A percentile compares a stretch with the other conserved stretches of the same genome.
These are phyloP conservation scores for Teunomyces funiuensis DNA, from an alignment of 805 yeast species.

Conservation along the genomic window DNA sequence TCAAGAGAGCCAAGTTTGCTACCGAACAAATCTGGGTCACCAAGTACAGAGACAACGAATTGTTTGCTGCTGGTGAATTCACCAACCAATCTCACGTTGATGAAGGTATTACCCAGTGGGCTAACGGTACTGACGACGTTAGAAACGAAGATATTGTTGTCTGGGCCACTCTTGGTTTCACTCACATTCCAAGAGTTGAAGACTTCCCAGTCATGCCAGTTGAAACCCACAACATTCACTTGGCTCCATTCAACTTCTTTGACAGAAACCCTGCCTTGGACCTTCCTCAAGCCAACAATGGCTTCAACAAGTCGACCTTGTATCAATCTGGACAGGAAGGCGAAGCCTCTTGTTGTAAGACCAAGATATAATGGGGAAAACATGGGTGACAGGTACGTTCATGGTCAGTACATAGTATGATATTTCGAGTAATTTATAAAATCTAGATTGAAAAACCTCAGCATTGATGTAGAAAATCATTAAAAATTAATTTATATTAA, in stretches of 20 bases:
- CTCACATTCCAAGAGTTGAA: slow-evolving; percentile 80
- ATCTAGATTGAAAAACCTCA: background rate
- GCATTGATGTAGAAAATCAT: too few relatives aligned
- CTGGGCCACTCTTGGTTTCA: slow-evolving; percentile 80
- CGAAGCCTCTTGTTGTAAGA: slow-evolving; percentile 36
- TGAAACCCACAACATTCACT: slow-evolving; percentile 64
- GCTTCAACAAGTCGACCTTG: slow-evolving; percentile 62
- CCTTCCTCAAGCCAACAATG: slow-evolving; percentile 67
- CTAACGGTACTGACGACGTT: slow-evolving; percentile 62
- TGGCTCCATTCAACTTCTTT: slow-evolving; percentile 74
- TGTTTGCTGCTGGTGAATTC: slow-evolving; percentile 82
- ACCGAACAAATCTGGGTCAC: slow-evolving; percentile 83
- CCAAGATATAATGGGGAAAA: slow-evolving; percentile 22
- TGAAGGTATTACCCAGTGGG: slow-evolving; percentile 72
- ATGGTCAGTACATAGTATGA: background rate
- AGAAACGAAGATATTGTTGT: slow-evolving; percentile 76
- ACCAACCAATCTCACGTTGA: slow-evolving; percentile 75
- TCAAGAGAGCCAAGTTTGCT: slow-evolving; percentile 71
- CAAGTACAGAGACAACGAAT: slow-evolving; percentile 68
- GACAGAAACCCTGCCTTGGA: slow-evolving; percentile 77
- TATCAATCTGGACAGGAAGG: slow-evolving; percentile 22
- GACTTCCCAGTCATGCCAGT: slow-evolving; percentile 92
- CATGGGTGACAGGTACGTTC: background rate
- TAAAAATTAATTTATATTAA: background rate
- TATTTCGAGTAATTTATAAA: background rate